These are phyloP conservation scores for Comarum palustre DNA, from an alignment of 306 rosid genomes.

Conservation along the genomic window DNA sequence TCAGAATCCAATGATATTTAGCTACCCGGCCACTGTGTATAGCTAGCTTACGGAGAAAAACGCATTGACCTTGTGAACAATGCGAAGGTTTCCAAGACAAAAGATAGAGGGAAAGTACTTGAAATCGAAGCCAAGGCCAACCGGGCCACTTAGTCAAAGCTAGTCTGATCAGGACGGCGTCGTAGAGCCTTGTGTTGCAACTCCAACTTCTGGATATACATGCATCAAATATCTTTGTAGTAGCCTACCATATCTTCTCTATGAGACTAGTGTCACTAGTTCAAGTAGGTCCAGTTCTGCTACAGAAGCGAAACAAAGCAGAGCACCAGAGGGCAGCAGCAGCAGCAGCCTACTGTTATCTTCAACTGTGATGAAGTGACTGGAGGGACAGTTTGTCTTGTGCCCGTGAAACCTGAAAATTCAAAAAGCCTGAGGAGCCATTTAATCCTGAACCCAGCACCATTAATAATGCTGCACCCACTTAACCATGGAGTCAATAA, in stretches of 20 bases:
- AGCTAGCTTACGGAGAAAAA: not conserved
- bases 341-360: constrained; percentile 17
- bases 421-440: constrained; percentile 30
- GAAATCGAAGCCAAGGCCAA: not conserved
- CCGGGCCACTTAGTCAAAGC: not conserved
- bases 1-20: constrained; percentile 9
- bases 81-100: not conserved
- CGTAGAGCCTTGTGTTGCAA: constrained; percentile 10
- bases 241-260: not conserved
- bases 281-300: constrained; percentile 40
- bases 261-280: not conserved
- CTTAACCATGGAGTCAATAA: constrained; percentile 28
- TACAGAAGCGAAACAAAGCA: constrained; percentile 29
- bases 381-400: constrained; percentile 53
- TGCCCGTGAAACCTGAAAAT: constrained; percentile 48
- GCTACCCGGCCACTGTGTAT: not conserved
- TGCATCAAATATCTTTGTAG: not conserved
- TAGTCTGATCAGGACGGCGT: constrained; percentile 16
- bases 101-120: not conserved
- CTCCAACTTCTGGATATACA: not conserved
- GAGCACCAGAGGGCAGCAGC: constrained; percentile 6
- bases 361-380: constrained; percentile 64
- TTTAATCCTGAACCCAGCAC: constrained; percentile 31
- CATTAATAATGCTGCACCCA: constrained; percentile 38
- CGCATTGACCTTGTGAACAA: constrained; percentile 1